A percentile compares a stretch with the other conserved stretches of the same genome.
phyloP scores from a whole-genome alignment of 345 rosid genomes.

The Anastatica hierochuntica region DNA sequence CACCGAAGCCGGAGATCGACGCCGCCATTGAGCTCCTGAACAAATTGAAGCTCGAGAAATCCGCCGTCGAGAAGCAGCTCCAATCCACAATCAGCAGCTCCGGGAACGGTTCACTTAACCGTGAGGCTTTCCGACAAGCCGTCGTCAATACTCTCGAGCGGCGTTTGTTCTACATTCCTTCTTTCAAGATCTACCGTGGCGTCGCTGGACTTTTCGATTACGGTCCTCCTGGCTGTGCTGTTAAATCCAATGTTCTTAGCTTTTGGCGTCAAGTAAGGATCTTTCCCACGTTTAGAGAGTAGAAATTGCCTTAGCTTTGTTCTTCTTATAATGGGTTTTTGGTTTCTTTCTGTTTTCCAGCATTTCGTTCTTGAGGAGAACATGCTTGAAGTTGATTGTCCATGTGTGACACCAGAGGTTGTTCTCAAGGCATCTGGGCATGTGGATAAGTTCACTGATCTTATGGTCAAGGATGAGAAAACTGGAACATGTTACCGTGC shows the following conservation, averaged over 20 bases:
- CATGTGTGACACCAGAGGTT: conserved; percentile 91
- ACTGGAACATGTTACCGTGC: conserved; percentile 84
- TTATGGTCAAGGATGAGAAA: conserved; percentile 90
- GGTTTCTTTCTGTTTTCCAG: conserved; percentile 26
- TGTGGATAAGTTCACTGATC: conserved; percentile 94
- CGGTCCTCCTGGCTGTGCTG: conserved; percentile 88
- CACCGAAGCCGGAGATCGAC: conserved; percentile 50
- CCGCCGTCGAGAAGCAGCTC: conserved; percentile 66
- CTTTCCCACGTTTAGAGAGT: background rate
- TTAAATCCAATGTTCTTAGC: conserved; percentile 73
- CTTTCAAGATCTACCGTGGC: conserved; percentile 83
- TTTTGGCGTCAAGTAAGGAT: conserved; percentile 86
- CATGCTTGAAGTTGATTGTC: conserved; percentile 92
- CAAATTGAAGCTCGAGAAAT: conserved; percentile 55
- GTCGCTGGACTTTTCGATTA: conserved; percentile 92
- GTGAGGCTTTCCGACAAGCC: conserved; percentile 76
- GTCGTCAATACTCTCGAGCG: conserved; percentile 71
- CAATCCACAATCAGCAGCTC: conserved; percentile 42
- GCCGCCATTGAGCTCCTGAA: conserved; percentile 61
- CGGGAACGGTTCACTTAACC: conserved; percentile 33
- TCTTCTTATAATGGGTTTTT: background rate
- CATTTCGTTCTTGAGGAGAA: conserved; percentile 90
- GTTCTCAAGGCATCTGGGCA: conserved; percentile 96
- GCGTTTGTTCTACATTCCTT: conserved; percentile 68
- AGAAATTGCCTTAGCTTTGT: background rate